phyloP scores from a whole-genome alignment of 306 rosid genomes.

The Prinsepia uniflora region DNA sequence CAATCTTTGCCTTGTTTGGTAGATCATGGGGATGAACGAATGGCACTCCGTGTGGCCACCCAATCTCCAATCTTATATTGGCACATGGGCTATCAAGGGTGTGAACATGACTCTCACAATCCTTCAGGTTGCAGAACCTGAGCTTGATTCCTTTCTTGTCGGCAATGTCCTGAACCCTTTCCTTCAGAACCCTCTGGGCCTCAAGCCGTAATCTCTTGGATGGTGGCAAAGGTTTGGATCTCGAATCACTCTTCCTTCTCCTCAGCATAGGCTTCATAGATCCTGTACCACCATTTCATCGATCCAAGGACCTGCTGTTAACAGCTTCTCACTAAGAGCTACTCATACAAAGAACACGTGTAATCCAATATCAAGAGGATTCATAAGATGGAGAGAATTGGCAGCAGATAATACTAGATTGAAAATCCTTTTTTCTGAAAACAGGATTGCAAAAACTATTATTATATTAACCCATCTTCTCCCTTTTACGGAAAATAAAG shows the following conservation, averaged over 20 bases:
- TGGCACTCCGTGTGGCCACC: conserved; percentile 97
- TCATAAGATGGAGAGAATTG: conserved; percentile 16
- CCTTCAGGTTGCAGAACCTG: conserved; percentile 92
- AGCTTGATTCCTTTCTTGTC: conserved; percentile 97
- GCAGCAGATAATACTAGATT: not conserved
- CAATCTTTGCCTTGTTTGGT: conserved; percentile 95
- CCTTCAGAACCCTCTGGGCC: conserved; percentile 94
- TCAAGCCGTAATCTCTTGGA: conserved; percentile 96
- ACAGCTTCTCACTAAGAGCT: conserved; percentile 76
- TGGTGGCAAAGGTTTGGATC: conserved; percentile 90
- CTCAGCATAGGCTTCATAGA: conserved; percentile 62
- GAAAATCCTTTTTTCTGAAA: conserved; percentile 4
- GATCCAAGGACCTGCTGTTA: conserved; percentile 97
- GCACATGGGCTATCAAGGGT: conserved; percentile 87
- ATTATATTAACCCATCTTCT: not conserved
- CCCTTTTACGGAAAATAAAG: not conserved
- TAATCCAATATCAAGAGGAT: conserved; percentile 26
- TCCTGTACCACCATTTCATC: conserved; percentile 99
- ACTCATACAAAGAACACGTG: conserved; percentile 38
- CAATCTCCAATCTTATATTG: conserved; percentile 77
- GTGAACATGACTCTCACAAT: conserved; percentile 88
- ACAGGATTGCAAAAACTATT: not conserved
- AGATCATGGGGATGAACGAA: conserved; percentile 98
- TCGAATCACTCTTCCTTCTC: conserved; percentile 78
- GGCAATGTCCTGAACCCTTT: conserved; percentile 95